Base-by-base conservation (phyloP, 2,329 filamentous ascomycete species). In the Paradendryphiella salina region DNA sequence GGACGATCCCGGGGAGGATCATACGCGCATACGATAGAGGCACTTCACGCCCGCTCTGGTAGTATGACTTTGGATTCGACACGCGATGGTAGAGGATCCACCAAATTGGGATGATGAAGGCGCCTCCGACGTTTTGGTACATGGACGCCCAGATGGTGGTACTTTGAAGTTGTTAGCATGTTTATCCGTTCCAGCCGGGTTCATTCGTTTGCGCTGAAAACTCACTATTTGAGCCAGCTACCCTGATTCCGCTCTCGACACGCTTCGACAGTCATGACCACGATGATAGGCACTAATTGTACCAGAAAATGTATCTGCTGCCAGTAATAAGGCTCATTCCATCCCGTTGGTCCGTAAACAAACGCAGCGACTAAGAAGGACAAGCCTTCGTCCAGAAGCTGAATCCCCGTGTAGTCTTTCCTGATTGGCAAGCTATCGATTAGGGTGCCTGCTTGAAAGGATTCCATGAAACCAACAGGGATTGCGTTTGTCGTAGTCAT, bases 201-300 rank as follows among this genome's bases (percentile, higher is more conserved):
- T 26, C 8, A 26, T 26, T 10, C 8, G 23, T 26, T 23, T 26
- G 7, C 23, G 23, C 6, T 3, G 14, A 8, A 23, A 15, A 54
- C 59, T 43, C 32, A 62, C 59, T 58, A 62, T 47, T 54, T 62
- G 4, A 60, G 23, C 59, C 52, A 62, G 15, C 53, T 60, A 15
- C 41, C 37, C 9, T 42, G 41, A 9, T 62, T 58, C 5, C 55
- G 39, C 28, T 52, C 50, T n/a, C 59, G 52, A 28, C 49, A 62
- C 13, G 59, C 54, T 31, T 62, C 59, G 0, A 62, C 54, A 37
- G 50, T 58, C 41, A 53, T 44, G 3, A 62, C 34, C 1, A 47
- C 50, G 3, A 56, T 34, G 5, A 59, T 4, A 2, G 46, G 39
- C 1, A 48, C 17, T 9, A 62, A 5, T n/a, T 60, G 57, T 0